These are phyloP conservation scores for Tylopilus felleus DNA, from an alignment of 768 basidiomycete genomes.

Conservation along the genomic window DNA sequence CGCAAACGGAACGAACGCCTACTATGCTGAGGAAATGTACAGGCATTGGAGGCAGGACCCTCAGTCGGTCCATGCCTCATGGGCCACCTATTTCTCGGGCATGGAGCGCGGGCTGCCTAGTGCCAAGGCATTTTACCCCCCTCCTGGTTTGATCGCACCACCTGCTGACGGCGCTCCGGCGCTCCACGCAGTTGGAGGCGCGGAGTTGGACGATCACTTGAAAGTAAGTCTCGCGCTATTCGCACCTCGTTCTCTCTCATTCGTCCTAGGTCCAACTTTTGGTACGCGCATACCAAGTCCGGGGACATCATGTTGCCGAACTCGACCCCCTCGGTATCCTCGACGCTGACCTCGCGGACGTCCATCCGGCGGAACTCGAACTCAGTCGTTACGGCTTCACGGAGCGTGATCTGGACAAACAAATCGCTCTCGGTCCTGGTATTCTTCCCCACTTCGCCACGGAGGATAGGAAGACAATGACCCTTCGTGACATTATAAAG, in stretches of 20 bases:
- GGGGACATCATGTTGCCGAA: conserved; percentile 94
- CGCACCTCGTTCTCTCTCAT: neutral
- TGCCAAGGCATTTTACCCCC: conserved; percentile 78
- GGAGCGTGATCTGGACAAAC: conserved; percentile 90
- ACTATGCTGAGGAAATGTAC: conserved; percentile 98
- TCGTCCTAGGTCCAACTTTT: conserved; percentile 84
- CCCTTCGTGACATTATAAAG: conserved; percentile 86
- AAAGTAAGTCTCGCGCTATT: conserved; percentile 54
- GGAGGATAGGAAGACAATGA: conserved; percentile 83
- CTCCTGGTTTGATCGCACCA: conserved; percentile 67
- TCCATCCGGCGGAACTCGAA: conserved; percentile 84
- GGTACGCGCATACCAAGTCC: conserved; percentile 97
- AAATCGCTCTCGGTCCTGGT: conserved; percentile 92
- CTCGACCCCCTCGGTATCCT: conserved; percentile 94
- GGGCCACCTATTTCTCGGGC: conserved; percentile 92
- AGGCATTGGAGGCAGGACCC: conserved; percentile 88
- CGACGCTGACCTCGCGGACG: conserved; percentile 78
- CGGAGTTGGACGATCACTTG: conserved; percentile 87
- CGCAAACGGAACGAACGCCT: conserved; percentile 91
- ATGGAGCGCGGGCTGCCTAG: conserved; percentile 84
- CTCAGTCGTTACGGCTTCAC: conserved; percentile 94
- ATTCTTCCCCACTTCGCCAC: conserved; percentile 94
- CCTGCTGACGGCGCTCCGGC: conserved; percentile 81
- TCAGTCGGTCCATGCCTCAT: conserved; percentile 87
- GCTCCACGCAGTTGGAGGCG: conserved; percentile 62